A percentile compares a stretch with the other conserved stretches of the same genome.
phyloP scores from a whole-genome alignment of 2,329 filamentous ascomycete genomes.

The Coniella vitis region DNA sequence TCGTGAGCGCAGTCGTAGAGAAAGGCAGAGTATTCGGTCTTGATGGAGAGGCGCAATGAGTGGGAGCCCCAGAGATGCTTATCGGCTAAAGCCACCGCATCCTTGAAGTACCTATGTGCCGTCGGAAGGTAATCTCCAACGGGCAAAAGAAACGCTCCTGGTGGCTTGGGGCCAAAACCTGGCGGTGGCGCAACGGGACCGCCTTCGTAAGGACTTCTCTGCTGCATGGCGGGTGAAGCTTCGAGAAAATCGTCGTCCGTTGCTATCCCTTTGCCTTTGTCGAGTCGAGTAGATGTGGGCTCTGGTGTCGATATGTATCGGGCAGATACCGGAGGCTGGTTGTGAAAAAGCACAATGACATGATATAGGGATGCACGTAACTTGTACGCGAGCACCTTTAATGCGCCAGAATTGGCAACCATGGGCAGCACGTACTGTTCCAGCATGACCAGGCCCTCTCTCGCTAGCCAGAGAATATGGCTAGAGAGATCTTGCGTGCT shows the following conservation, averaged over 20 bases:
- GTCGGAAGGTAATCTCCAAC: conserved; percentile 73
- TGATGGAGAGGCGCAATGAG: conserved; percentile 80
- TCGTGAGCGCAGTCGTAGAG: conserved; percentile 90
- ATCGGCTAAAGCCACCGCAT: conserved; percentile 69
- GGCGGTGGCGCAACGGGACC: conserved; percentile 52
- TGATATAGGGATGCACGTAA: conserved; percentile 92
- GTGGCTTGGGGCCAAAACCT: conserved; percentile 42
- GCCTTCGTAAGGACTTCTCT: conserved; percentile 33
- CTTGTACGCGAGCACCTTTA: conserved; percentile 87
- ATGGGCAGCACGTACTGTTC: conserved; percentile 84
- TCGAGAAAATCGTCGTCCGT: conserved; percentile 25
- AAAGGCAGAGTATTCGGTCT: conserved; percentile 88
- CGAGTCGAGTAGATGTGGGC: conserved; percentile 28
- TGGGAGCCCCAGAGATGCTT: conserved; percentile 77
- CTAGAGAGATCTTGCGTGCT: conserved; percentile 74
- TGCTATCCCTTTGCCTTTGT: conserved; percentile 46
- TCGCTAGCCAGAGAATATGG: conserved; percentile 91
- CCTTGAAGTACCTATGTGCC: conserved; percentile 74
- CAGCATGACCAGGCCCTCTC: conserved; percentile 82
- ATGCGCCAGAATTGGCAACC: conserved; percentile 70
- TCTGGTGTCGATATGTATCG: conserved; percentile 48
- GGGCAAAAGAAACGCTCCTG: conserved; percentile 72
- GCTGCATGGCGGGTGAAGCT: not conserved
- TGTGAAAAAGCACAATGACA: conserved; percentile 94
- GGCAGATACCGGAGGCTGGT: conserved; percentile 69